These are phyloP conservation scores for Gossypium thurberi DNA, from an alignment of 345 rosid genomes.

Conservation along the genomic window DNA sequence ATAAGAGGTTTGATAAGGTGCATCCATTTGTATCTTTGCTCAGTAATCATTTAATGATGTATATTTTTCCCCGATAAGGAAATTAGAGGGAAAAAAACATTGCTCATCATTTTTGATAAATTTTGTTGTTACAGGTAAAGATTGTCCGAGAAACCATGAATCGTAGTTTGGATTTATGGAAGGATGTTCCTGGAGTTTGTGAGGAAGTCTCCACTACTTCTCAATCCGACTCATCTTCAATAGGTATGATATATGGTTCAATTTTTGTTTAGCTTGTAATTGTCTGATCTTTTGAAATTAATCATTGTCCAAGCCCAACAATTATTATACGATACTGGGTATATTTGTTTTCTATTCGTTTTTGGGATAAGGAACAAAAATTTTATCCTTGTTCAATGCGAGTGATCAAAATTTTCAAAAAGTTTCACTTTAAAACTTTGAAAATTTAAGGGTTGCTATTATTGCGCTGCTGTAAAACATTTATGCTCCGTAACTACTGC, in stretches of 20 bases:
- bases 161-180: constrained; percentile 68
- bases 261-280: constrained; percentile 13
- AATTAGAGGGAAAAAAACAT: background rate
- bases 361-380: background rate
- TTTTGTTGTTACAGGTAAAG: constrained; percentile 48
- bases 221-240: constrained; percentile 37
- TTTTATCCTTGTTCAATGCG: background rate
- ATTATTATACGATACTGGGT: no score
- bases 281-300: background rate
- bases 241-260: constrained; percentile 31
- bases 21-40: background rate
- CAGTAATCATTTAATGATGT: background rate
- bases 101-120: background rate
- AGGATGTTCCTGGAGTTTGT: constrained; percentile 43
- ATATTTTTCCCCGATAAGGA: background rate
- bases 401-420: background rate
- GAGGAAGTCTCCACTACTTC: constrained; percentile 37
- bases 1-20: constrained; percentile 86
- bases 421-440: background rate
- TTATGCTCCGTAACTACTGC: background rate
- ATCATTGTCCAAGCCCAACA: background rate
- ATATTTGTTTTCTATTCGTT: background rate
- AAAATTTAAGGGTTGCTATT: background rate
- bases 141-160: constrained; percentile 88
- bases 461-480: background rate